Percentiles rank a stretch among this genome's conserved stretches.
Evolutionary conservation across 2,329 filamentous ascomycete genomes (phyloP).

Genomic region (Dothideomycetes sp.): DNA sequence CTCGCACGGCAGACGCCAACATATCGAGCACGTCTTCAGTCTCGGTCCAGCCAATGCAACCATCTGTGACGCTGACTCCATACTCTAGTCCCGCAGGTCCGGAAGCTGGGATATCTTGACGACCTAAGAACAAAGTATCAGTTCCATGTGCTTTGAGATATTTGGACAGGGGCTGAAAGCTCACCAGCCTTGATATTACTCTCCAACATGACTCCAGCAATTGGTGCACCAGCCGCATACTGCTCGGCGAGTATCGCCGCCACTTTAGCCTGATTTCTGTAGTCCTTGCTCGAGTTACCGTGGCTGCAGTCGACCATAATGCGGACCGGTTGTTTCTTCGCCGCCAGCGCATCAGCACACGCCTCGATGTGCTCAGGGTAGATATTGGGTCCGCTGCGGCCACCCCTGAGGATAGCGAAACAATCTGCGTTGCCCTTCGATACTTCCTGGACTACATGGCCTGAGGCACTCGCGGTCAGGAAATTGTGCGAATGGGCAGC

Average conservation of each 20-base stretch:
- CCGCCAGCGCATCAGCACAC: constrained; percentile 65
- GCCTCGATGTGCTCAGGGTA: constrained; percentile 72
- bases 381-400: constrained; percentile 86
- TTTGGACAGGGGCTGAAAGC: no score
- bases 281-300: constrained; percentile 94
- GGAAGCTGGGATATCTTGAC: no score
- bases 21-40: no score
- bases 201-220: constrained; percentile 96
- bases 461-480: constrained; percentile 81
- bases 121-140: no score
- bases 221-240: constrained; percentile 74
- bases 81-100: no score
- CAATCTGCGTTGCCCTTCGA: constrained; percentile 87
- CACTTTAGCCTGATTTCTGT: constrained; percentile 92
- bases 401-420: constrained; percentile 90
- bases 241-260: constrained; percentile 73
- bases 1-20: no score
- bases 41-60: no score
- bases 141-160: no score
- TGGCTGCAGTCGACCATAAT: constrained; percentile 99
- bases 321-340: constrained; percentile 76
- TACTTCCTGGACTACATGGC: no score
- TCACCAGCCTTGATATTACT: constrained; percentile 96
- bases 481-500: constrained; percentile 85
- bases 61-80: no score